Conservation (phyloP, 2,329 filamentous ascomycete species). For the Ceratocystis huliohia region DNA sequence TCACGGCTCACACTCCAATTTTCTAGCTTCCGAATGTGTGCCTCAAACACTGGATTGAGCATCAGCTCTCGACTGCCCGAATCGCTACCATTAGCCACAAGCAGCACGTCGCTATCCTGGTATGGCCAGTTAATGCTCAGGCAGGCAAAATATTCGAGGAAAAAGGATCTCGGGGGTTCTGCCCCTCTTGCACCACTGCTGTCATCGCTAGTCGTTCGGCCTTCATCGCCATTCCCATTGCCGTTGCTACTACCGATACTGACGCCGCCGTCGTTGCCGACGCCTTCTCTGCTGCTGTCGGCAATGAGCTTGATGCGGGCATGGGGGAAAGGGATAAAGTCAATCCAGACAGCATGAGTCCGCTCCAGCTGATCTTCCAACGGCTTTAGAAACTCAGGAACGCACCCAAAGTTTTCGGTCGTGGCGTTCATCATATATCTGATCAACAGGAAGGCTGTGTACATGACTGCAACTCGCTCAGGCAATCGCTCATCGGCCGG, state of each 20-base stretch:
- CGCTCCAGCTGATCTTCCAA: slow-evolving; percentile 50
- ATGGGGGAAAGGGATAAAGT: slow-evolving; percentile 65
- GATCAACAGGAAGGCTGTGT: slow-evolving; percentile 78
- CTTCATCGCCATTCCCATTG: slow-evolving; percentile 22
- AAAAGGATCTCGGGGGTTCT: slow-evolving; percentile 38
- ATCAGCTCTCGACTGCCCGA: slow-evolving; percentile 40
- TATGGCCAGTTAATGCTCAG: slow-evolving; percentile 77
- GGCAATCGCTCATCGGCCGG: slow-evolving; percentile 52
- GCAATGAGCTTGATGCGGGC: slow-evolving; percentile 57
- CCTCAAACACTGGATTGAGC: slow-evolving; percentile 79
- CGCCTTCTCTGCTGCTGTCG: not conserved
- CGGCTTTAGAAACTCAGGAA: slow-evolving; percentile 63
- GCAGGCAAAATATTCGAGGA: slow-evolving; percentile 66
- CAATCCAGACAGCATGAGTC: slow-evolving; percentile 68
- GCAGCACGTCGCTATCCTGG: slow-evolving; percentile 55
- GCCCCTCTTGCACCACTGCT: not conserved
- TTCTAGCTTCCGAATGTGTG: slow-evolving; percentile 57
- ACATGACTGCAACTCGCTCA: slow-evolving; percentile 69
- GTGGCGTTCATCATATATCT: slow-evolving; percentile 74
- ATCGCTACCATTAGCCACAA: slow-evolving; percentile 41
- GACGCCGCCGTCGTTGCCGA: not conserved
- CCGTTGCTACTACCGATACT: slow-evolving; percentile 29
- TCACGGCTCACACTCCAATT: slow-evolving; percentile 71
- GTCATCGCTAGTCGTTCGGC: not conserved
- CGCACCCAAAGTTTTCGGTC: slow-evolving; percentile 61